Evolutionary conservation across 208 protist genomes (phyloP), one percentile per base, ranked within the genome.

Genomic region (Crithidia acanthocephali): DNA sequence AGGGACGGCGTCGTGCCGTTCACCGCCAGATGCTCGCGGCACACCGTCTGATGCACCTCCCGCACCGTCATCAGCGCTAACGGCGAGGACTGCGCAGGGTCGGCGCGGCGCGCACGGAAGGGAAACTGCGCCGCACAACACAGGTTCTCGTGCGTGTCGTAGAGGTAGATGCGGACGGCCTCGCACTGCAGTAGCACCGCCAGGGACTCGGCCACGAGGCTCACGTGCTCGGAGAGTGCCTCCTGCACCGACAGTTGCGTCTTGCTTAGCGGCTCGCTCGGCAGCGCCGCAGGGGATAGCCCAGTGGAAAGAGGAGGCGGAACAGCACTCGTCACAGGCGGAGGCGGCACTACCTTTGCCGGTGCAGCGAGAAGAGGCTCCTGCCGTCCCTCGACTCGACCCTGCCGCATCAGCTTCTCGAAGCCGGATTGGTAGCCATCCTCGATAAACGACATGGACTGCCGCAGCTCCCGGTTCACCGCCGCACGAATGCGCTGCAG

Each of bases 131-230:
- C 83, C 52, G 80, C 85, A 57, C 86, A 92, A 51, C 86, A 78
- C 35, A 97, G 60, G 58, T 90, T 88, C 2, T 68, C 62, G 75
- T 94, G 72, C 18, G 83, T 76, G 63, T 97, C 92, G 68, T 90
- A 95, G 18, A 97, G 66, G 61, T 95, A 97, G 22, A 97, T 74
- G 50, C 93, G 86, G n/a, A 97, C 93, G 20, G 87, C 81, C 65
- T 94, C 87, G 72, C 93, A 97, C 33, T 72, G 72, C 25, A 97
- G 78, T 22, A 93, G 65, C 0, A 82, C 78, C n/a, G 93, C 90
- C 23, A 95, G 57, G 0, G 85, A 88, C 64, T 97, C 90, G 2
- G 93, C 86, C 63, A 94, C 87, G 20, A 95, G 81, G 48, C 76
- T 77, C 10, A 85, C 76, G 15, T 79, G 85, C 33, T 64, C 67